phyloP scores from a whole-genome alignment of 345 rosid species.

The Pugionium cornutum region DNA sequence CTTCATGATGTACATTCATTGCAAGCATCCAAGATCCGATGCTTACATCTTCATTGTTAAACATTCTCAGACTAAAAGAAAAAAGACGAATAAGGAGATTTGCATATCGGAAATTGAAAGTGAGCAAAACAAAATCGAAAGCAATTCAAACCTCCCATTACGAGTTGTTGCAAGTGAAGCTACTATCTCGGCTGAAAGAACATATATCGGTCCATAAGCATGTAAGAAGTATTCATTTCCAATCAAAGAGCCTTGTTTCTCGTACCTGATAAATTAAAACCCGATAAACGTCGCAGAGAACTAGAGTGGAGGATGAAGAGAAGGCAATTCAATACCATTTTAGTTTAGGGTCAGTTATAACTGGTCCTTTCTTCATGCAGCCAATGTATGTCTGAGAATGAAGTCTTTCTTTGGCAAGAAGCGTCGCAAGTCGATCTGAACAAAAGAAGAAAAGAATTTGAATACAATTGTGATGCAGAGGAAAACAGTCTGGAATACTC shows the following conservation, averaged over 20 bases:
- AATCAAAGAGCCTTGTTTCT: conserved; percentile 70
- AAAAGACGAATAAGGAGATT: conserved; percentile 5
- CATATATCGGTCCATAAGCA: conserved; percentile 77
- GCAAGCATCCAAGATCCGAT: conserved; percentile 94
- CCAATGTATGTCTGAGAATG: conserved; percentile 66
- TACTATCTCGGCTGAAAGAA: conserved; percentile 72
- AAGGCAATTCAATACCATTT: conserved; percentile 48
- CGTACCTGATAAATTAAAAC: conserved; percentile 55
- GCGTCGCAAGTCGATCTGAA: conserved; percentile 77
- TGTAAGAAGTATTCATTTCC: conserved; percentile 82
- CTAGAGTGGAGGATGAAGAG: neutral
- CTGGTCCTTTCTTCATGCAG: conserved; percentile 93
- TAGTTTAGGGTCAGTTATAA: conserved; percentile 70
- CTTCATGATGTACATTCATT: conserved; percentile 79
- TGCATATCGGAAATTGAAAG: neutral
- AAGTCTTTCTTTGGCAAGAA: conserved; percentile 74
- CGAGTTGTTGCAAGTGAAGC: conserved; percentile 67
- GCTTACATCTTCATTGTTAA: conserved; percentile 87
- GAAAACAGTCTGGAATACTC: neutral
- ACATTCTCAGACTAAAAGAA: conserved; percentile 73
- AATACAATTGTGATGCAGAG: conserved; percentile 1
- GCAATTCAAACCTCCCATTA: conserved; percentile 61
- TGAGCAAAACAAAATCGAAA: neutral
- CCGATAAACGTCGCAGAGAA: conserved; percentile 1
- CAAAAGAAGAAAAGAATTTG: neutral